Evolutionary conservation across 163 green algal species (phyloP), one percentile per base, ranked within the genome.

Genomic region (Picocystis sp.): DNA sequence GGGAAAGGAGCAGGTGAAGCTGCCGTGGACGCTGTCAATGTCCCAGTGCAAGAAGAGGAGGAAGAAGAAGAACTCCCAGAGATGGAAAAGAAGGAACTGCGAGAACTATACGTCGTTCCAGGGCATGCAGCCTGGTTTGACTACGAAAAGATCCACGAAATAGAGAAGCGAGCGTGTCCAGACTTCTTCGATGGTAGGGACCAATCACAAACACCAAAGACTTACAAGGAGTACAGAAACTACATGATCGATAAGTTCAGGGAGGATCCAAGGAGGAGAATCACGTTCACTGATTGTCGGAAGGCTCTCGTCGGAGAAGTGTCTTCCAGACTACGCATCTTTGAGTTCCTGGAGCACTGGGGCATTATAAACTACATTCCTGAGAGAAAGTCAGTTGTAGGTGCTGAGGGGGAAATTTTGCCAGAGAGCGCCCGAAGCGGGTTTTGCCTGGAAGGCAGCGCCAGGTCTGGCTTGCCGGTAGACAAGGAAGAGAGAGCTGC

Each of bases 101-200:
- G 43, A 38, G 65, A 66, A 57, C 46, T 69, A 19, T 69, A 80
- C 57, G 53, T 62, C 10, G 72, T 92, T 15, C 83, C 83, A 11
- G 70, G 64, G 21, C 75, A 79, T 45, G 64, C 77, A 3, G 53
- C 66, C 11, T 96, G 87, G 87, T 96, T 96, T 67, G 47, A 57
- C 45, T 85, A 76, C 52, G 56, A 78, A 38, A 23, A 14, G 3
- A 68, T 94, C 2, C 71, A 91, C 59, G 60, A 75, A 1, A 55
- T 84, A 10, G 87, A 96, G 65, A 52, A 63, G 29, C 47, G 65
- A 3, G 58, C 25, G 9, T 47, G 88, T 14, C 67, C 81, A 21
- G 81, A 93, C 22, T 91, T 87, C 61, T 89, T 93, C 54, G 64
- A 75, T 56, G 55, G 67, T 34, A 35, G 56, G 22, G 50, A 21